Conservation (phyloP, 768 basidiomycete species). For the Gloeostereum incarnatum region DNA sequence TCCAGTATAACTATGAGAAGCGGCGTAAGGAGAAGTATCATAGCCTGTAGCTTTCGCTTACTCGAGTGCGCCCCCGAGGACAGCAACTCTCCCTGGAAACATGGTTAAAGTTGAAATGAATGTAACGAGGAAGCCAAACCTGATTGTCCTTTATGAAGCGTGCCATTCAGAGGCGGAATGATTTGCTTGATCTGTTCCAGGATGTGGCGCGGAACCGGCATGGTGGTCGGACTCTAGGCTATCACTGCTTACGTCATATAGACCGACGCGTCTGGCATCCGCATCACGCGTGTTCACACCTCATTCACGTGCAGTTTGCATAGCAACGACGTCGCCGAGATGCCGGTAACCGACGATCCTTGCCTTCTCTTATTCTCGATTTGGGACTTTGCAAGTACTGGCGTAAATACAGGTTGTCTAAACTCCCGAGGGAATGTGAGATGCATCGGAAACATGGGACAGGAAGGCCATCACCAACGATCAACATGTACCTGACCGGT, state of each 20-base stretch:
- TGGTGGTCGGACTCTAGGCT: slow-evolving; percentile 22
- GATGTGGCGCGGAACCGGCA: slow-evolving; percentile 55
- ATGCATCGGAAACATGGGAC: no score
- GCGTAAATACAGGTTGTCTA: not conserved
- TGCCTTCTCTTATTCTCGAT: not conserved
- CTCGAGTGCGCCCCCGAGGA: slow-evolving; percentile 92
- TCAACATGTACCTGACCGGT: no score
- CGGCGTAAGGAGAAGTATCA: not conserved
- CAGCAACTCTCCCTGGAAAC: slow-evolving; percentile 83
- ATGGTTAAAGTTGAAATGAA: not conserved
- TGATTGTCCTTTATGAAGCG: slow-evolving; percentile 92
- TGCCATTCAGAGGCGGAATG: slow-evolving; percentile 84
- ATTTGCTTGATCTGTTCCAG: slow-evolving; percentile 69
- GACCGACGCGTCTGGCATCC: not conserved
- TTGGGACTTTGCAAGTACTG: not conserved
- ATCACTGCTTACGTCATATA: no score
- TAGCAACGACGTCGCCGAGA: not conserved
- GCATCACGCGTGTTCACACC: not conserved
- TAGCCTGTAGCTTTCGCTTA: slow-evolving; percentile 32
- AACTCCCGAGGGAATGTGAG: no score
- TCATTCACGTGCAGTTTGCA: not conserved
- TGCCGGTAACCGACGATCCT: not conserved
- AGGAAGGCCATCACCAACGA: no score
- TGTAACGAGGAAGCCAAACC: slow-evolving; percentile 31
- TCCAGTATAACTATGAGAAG: slow-evolving; percentile 71